Evolutionary conservation across 345 rosid species (phyloP).

Genomic region (Erysimum cheiranthoides): DNA sequence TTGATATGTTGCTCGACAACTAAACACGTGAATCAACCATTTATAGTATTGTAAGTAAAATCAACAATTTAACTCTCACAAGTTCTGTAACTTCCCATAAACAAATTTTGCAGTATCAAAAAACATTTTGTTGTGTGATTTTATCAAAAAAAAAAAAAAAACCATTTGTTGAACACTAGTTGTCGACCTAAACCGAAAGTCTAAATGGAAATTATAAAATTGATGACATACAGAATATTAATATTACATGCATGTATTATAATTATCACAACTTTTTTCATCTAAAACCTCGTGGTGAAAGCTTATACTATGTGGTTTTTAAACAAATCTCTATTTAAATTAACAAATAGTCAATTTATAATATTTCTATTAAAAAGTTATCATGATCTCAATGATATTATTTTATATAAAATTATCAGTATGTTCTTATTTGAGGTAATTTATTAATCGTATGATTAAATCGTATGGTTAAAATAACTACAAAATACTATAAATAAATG

Average conservation of each 20-base stretch:
- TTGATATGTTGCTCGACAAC: slow-evolving; percentile 1
- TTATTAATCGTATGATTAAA: not conserved
- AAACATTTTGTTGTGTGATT: too few species aligned
- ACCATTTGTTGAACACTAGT: not conserved
- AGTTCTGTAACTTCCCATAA: not conserved
- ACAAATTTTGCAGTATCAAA: not conserved
- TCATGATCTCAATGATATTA: too few species aligned
- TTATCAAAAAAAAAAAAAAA: too few species aligned
- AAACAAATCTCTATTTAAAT: too few species aligned
- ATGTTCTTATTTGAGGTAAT: not conserved
- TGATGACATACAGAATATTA: not conserved
- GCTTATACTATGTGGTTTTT: too few species aligned
- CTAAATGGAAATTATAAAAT: too few species aligned
- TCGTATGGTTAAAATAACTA: not conserved
- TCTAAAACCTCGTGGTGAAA: not conserved
- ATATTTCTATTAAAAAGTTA: too few species aligned
- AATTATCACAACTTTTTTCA: not conserved
- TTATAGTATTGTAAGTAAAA: not conserved
- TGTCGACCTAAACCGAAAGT: not conserved
- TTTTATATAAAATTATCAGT: too few species aligned
- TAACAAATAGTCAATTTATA: too few species aligned
- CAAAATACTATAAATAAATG: not conserved
- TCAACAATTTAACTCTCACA: not conserved
- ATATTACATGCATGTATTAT: too few species aligned
- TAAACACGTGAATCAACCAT: not conserved